Conservation (phyloP, 2,329 filamentous ascomycete species). For the Curvularia sp. region DNA sequence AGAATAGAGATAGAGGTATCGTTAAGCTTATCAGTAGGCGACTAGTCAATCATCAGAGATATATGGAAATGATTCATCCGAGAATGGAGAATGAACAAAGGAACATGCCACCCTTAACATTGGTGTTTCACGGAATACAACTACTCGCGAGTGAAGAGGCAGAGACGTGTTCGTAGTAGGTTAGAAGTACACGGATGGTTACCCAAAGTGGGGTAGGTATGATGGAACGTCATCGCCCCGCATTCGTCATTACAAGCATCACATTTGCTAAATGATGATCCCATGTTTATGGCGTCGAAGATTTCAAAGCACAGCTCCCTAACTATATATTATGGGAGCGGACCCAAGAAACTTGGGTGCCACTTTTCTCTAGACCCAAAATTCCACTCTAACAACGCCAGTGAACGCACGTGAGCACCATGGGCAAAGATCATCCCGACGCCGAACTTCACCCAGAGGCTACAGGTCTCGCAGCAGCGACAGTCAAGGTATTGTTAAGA, state of each 20-base stretch:
- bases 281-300: constrained; percentile 2
- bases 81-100: neutral
- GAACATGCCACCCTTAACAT: neutral
- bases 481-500: constrained; percentile 34
- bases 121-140: neutral
- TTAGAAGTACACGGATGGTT: neutral
- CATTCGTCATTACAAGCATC: constrained; percentile 25
- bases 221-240: constrained; percentile 17
- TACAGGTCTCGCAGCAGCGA: constrained; percentile 41
- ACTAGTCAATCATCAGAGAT: neutral
- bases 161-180: too few species aligned
- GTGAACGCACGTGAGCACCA: constrained; percentile 16
- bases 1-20: neutral
- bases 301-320: neutral
- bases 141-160: neutral
- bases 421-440: constrained; percentile 47
- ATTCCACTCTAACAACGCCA: neutral
- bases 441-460: constrained; percentile 46
- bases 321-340: neutral
- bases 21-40: neutral
- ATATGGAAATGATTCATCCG: neutral
- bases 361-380: neutral
- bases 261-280: constrained; percentile 18
- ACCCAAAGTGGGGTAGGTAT: constrained; percentile 16
- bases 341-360: neutral